Evolutionary conservation across 768 basidiomycete species (phyloP).

Genomic region (Mycena vulgaris): DNA sequence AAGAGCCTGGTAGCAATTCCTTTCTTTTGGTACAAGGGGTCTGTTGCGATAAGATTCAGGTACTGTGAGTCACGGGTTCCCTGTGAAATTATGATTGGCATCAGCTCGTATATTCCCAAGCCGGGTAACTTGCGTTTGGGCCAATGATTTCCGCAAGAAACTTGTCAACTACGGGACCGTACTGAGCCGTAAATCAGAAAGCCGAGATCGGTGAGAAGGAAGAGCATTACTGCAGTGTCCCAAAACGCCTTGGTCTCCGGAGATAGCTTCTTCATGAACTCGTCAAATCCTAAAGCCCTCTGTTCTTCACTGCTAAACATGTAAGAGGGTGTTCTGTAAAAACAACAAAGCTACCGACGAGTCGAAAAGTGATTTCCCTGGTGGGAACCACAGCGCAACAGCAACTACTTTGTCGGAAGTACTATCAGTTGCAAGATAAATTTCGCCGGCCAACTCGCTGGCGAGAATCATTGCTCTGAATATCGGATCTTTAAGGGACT

Average conservation of each 20-base stretch:
- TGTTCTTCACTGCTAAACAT: conserved; percentile 42
- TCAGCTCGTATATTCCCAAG: background rate
- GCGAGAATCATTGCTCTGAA: conserved; percentile 45
- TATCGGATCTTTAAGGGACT: conserved; percentile 43
- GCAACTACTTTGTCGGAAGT: conserved; percentile 43
- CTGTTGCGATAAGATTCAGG: conserved; percentile 47
- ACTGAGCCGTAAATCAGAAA: conserved; percentile 12
- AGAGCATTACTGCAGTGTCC: conserved; percentile 38
- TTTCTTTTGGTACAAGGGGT: conserved; percentile 44
- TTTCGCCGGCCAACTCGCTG: conserved; percentile 45
- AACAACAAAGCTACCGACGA: conserved; percentile 42
- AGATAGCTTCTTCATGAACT: conserved; percentile 44
- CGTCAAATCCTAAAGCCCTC: conserved; percentile 44
- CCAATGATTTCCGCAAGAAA: conserved; percentile 24
- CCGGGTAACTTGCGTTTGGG: conserved; percentile 10
- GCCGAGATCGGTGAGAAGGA: background rate
- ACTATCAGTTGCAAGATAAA: conserved; percentile 46
- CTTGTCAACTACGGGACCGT: conserved; percentile 22
- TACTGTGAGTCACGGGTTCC: conserved; percentile 48
- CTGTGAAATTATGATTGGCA: conserved; percentile 28
- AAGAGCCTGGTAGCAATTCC: conserved; percentile 45
- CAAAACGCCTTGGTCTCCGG: conserved; percentile 45
- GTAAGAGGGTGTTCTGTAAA: background rate
- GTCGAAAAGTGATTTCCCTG: conserved; percentile 49
- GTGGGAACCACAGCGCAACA: conserved; percentile 51